phyloP scores from a whole-genome alignment of 768 basidiomycete genomes.

The Mycena crocata region DNA sequence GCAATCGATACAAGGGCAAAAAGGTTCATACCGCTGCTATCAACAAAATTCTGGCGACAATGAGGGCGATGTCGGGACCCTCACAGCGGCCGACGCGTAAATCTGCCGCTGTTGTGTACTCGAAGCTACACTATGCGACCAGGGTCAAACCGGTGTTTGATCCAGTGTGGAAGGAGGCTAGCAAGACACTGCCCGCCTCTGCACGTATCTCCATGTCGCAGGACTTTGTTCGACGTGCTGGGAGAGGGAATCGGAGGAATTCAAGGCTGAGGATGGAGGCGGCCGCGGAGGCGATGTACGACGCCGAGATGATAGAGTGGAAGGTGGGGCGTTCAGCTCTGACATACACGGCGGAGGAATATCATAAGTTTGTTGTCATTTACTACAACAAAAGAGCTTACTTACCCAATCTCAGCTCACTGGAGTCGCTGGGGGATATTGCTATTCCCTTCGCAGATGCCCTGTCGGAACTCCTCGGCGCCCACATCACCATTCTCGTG shows the following conservation, averaged over 20 bases:
- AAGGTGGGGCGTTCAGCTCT: neutral
- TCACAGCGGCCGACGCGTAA: slow-evolving; percentile 13
- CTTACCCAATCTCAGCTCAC: too few species aligned
- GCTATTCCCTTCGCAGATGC: too few species aligned
- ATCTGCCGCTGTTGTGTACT: neutral
- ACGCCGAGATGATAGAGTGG: slow-evolving; percentile 2
- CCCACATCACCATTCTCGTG: too few species aligned
- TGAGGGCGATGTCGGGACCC: neutral
- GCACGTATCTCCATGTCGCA: slow-evolving; percentile 3
- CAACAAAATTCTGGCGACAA: neutral
- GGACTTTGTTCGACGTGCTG: slow-evolving; percentile 8
- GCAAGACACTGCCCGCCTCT: neutral
- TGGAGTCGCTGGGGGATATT: too few species aligned
- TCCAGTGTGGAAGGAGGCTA: neutral
- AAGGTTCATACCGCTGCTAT: neutral
- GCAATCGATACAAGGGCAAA: slow-evolving; percentile 7
- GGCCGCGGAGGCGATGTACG: neutral
- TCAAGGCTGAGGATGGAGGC: neutral
- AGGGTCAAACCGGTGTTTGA: slow-evolving; percentile 20
- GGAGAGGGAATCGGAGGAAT: slow-evolving; percentile 3
- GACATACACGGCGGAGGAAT: too few species aligned
- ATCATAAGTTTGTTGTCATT: too few species aligned
- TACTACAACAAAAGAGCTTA: too few species aligned
- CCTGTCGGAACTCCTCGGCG: too few species aligned
- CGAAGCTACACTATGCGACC: slow-evolving; percentile 8